Base-by-base conservation (phyloP, 257 asterid genomes). In the Craterostigma plantagineum region DNA sequence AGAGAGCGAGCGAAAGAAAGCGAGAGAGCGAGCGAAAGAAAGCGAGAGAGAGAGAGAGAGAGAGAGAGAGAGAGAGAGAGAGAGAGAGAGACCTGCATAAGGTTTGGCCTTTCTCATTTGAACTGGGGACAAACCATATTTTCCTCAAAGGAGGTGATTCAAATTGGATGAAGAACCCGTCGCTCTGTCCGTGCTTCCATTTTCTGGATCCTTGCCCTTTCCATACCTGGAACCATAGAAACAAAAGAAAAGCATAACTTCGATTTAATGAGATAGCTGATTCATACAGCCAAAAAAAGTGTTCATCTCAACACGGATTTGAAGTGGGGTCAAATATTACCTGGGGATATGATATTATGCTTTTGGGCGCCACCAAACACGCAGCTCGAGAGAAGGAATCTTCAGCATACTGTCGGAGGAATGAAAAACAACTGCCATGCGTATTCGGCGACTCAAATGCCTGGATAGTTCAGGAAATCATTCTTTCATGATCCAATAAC, bases 401-500 rank as follows among this genome's bases (percentile, higher is more conserved):
- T 64, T 70, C 94, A 45, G 80, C 85, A 69, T 90, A 90, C 67
- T 90, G 82, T 65, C 99, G 64, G 55, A 90, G 90, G 71, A 75
- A 90, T 56, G 91, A 53, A 70, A 64, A 43, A 42, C 95, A 84
- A 61, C 45, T 71, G 75, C 77, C 45, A 69, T 90, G 99, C 4
- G 92, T 90, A 35, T 90, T 84, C 9, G 99, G 99, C 13, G 99
- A 77, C 70, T 90, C 99, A 80, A 90, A 90, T 57, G 96, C 96
- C 99, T 90, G 91, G 41, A 57, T 67, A 2, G 39, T 49, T 53
- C 18, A 47, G 48, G 37, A 18, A 36, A 42, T 55, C 13, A 9
- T 36, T 9, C 4, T n/a, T n/a, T n/a, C n/a, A n/a, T n/a, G n/a
- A n/a, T n/a, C n/a, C n/a, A 36, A 1, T 36, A 36, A 9, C 12